Evolutionary conservation across 441 rosid genomes (phyloP).

Genomic region (Erysimum cheiri): DNA sequence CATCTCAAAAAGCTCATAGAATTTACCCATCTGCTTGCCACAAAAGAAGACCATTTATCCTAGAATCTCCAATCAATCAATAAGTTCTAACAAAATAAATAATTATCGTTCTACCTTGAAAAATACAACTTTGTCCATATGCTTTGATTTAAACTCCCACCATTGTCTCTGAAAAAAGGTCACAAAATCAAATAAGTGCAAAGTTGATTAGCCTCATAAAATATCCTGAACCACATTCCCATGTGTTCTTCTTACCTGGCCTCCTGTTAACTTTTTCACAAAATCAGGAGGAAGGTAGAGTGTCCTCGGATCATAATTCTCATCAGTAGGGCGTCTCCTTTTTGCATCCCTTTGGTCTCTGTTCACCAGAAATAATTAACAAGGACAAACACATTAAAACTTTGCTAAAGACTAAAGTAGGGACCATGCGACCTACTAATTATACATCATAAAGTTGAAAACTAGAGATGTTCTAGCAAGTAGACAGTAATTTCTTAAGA

Average conservation of each 20-base stretch:
- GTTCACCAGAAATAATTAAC: constrained; percentile 43
- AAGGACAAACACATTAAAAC: constrained; percentile 29
- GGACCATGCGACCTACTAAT: constrained; percentile 1
- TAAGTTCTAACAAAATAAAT: constrained; percentile 10
- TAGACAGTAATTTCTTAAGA: not conserved
- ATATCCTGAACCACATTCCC: constrained; percentile 8
- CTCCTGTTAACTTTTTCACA: constrained; percentile 78
- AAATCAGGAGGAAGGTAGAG: constrained; percentile 89
- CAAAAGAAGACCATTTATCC: constrained; percentile 21
- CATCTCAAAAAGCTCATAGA: constrained; percentile 99
- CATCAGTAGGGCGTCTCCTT: constrained; percentile 74
- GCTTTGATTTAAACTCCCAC: constrained; percentile 99
- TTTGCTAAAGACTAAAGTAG: not conserved
- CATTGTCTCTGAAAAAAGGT: constrained; percentile 85
- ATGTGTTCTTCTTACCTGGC: constrained; percentile 69
- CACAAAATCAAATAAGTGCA: constrained; percentile 30
- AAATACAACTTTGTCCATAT: constrained; percentile 98
- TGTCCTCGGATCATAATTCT: constrained; percentile 80
- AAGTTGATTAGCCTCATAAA: constrained; percentile 25
- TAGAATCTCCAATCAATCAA: constrained; percentile 4
- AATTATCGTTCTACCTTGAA: constrained; percentile 72
- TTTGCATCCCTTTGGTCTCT: constrained; percentile 77
- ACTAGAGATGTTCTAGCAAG: constrained; percentile 7
- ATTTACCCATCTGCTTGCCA: constrained; percentile 91
- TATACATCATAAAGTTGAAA: constrained; percentile 11